Percentiles rank a stretch among this genome's conserved stretches.
These are phyloP conservation scores for Physaria fendleri DNA, from an alignment of 345 rosid species.

Conservation along the genomic window DNA sequence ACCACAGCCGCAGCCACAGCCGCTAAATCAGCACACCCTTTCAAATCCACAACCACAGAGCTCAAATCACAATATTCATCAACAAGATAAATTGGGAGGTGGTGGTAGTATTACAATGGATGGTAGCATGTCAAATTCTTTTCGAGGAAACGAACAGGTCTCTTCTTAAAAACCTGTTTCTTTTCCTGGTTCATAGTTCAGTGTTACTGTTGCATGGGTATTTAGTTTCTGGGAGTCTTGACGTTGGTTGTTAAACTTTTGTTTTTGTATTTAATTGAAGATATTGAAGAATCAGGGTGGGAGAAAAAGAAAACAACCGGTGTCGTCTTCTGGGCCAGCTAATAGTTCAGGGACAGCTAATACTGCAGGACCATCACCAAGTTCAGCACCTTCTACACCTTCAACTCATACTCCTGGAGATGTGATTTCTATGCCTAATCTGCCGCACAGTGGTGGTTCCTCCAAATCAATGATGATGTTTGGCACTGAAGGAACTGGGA, in stretches of 20 bases:
- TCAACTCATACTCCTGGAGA: conserved; percentile 95
- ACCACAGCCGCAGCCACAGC: conserved; percentile 38
- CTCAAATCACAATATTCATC: conserved; percentile 64
- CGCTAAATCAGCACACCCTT: conserved; percentile 52
- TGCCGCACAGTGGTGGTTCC: conserved; percentile 72
- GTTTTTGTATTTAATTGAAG: conserved; percentile 42
- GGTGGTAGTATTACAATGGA: conserved; percentile 60
- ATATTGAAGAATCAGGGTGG: conserved; percentile 81
- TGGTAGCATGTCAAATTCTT: conserved; percentile 80
- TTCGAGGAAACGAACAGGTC: conserved; percentile 97
- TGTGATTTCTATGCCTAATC: conserved; percentile 81
- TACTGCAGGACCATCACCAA: conserved; percentile 97
- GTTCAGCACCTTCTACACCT: conserved; percentile 98
- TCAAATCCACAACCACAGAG: conserved; percentile 67
- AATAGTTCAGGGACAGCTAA: conserved; percentile 97
- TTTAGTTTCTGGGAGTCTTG: conserved; percentile 1
- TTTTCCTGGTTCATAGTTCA: neutral
- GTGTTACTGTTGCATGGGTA: neutral
- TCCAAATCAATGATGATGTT: conserved; percentile 78
- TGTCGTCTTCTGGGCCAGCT: conserved; percentile 97
- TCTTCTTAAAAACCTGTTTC: conserved; percentile 24
- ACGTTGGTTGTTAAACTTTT: conserved; percentile 30
- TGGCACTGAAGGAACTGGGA: conserved; percentile 64
- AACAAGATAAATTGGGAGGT: conserved; percentile 80
- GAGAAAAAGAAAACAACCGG: conserved; percentile 94